A percentile compares a stretch with the other conserved stretches of the same genome.
Evolutionary conservation across 2,329 filamentous ascomycete genomes (phyloP).

Genomic region (Penicillium sp.): DNA sequence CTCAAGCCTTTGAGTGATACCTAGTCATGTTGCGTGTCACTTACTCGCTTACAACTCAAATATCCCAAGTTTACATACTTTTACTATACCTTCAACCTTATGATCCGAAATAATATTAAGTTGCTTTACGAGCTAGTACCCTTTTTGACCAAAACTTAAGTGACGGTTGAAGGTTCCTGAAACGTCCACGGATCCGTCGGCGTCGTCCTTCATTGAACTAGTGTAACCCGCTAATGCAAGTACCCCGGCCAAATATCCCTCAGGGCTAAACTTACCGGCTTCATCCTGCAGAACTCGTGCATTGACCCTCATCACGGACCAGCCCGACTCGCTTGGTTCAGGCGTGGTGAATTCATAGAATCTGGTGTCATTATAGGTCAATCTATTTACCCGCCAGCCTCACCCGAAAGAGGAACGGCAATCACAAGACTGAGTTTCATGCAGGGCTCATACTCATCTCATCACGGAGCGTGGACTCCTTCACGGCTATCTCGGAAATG

Average conservation of each 20-base stretch:
- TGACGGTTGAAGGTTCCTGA: not conserved
- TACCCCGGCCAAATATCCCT: not conserved
- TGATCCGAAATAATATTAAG: not conserved
- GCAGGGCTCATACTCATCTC: not conserved
- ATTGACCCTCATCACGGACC: constrained; percentile 9
- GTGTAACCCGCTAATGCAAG: constrained; percentile 3
- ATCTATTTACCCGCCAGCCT: constrained; percentile 4
- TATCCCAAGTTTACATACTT: not conserved
- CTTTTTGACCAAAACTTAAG: not conserved
- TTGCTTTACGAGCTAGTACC: too few relatives aligned
- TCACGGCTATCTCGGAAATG: not conserved
- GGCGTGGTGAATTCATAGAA: not conserved
- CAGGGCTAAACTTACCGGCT: constrained; percentile 6
- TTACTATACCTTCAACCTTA: not conserved
- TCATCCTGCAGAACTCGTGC: constrained; percentile 11
- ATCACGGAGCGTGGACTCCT: constrained; percentile 4
- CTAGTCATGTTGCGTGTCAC: not conserved
- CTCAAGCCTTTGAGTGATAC: not conserved
- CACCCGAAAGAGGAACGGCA: not conserved
- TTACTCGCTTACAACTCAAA: not conserved
- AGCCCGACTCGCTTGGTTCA: constrained; percentile 2
- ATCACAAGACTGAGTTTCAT: not conserved
- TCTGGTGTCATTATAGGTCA: not conserved
- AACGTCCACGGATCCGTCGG: not conserved
- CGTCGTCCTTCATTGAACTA: not conserved